These are phyloP conservation scores for Linderniella brevidens DNA, from an alignment of 257 asterid species.

Conservation along the genomic window DNA sequence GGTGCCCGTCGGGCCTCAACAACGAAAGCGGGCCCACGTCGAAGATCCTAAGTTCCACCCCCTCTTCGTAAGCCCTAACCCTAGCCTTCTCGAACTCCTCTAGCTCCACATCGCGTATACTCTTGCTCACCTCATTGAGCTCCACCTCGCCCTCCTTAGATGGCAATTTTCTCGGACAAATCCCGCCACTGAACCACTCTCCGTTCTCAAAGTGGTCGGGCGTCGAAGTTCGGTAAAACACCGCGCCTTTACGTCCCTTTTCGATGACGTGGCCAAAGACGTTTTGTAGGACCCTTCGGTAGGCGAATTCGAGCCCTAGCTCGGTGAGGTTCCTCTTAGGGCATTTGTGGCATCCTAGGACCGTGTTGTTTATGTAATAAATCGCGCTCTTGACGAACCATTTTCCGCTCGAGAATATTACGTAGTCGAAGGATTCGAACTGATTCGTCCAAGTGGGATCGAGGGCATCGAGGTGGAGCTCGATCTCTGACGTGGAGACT, in stretches of 20 bases:
- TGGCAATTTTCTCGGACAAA: constrained; percentile 37
- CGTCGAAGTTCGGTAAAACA: constrained; percentile 40
- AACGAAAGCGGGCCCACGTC: constrained; percentile 43
- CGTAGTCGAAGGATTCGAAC: constrained; percentile 28
- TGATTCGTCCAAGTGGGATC: constrained; percentile 51
- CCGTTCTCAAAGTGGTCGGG: constrained; percentile 68
- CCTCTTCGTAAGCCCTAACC: constrained; percentile 26
- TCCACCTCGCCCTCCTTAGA: constrained; percentile 41
- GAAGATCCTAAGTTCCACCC: constrained; percentile 43
- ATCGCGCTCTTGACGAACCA: constrained; percentile 55
- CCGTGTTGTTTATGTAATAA: constrained; percentile 31
- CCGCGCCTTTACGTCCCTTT: constrained; percentile 37
- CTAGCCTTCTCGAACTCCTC: constrained; percentile 37
- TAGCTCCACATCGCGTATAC: constrained; percentile 25
- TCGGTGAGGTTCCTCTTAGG: constrained; percentile 52
- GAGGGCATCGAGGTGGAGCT: constrained; percentile 69
- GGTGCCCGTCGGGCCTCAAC: constrained; percentile 79
- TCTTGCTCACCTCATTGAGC: constrained; percentile 18
- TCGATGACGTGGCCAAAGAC: constrained; percentile 26
- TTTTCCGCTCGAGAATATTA: constrained; percentile 55
- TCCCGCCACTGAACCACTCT: constrained; percentile 65
- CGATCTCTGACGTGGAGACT: constrained; percentile 44
- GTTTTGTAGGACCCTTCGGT: constrained; percentile 31
- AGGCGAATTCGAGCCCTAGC: constrained; percentile 34
- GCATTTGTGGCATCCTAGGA: constrained; percentile 59